Percentiles rank a stretch among this genome's conserved stretches.
phyloP scores from a whole-genome alignment of 2,329 filamentous ascomycete species.

The Plectosphaerella sp. region DNA sequence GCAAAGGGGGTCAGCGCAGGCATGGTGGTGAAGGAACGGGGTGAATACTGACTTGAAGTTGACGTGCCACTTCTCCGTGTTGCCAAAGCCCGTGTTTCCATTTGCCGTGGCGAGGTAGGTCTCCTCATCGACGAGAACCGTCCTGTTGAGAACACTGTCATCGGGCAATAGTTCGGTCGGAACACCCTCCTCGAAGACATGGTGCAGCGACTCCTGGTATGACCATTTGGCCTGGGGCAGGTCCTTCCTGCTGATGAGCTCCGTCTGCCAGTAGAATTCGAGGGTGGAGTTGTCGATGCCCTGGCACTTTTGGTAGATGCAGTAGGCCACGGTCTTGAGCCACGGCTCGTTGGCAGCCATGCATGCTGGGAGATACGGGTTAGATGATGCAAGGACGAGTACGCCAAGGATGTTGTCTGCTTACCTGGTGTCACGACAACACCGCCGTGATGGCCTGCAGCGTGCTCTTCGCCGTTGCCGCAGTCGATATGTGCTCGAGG shows the following conservation, averaged over 20 bases:
- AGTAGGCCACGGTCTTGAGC: constrained; percentile 15
- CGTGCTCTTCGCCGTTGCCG: constrained; percentile 1
- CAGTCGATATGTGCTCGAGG: constrained; percentile 1
- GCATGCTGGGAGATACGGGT: constrained; percentile 7
- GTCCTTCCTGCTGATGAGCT: neutral
- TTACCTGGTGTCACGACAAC: constrained; percentile 2
- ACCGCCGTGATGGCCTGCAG: constrained; percentile 1
- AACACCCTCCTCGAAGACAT: neutral
- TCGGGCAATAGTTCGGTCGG: constrained; percentile 1
- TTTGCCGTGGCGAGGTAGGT: constrained; percentile 6
- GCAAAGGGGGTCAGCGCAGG: neutral
- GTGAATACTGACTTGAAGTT: neutral
- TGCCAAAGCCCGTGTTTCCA: constrained; percentile 7
- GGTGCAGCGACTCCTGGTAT: constrained; percentile 8
- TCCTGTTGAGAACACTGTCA: constrained; percentile 6
- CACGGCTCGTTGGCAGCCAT: constrained; percentile 12
- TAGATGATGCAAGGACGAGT: neutral
- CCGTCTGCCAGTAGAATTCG: constrained; percentile 1
- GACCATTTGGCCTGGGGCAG: constrained; percentile 4
- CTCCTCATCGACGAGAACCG: constrained; percentile 7
- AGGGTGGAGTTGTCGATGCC: constrained; percentile 1
- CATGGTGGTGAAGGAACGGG: neutral
- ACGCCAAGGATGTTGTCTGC: neutral
- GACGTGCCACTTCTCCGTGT: constrained; percentile 2
- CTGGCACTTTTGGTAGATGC: constrained; percentile 12